A percentile compares a stretch with the other conserved stretches of the same genome.
phyloP scores from a whole-genome alignment of 192 early-diverging fungal genomes.

The Coemansia sp. region DNA sequence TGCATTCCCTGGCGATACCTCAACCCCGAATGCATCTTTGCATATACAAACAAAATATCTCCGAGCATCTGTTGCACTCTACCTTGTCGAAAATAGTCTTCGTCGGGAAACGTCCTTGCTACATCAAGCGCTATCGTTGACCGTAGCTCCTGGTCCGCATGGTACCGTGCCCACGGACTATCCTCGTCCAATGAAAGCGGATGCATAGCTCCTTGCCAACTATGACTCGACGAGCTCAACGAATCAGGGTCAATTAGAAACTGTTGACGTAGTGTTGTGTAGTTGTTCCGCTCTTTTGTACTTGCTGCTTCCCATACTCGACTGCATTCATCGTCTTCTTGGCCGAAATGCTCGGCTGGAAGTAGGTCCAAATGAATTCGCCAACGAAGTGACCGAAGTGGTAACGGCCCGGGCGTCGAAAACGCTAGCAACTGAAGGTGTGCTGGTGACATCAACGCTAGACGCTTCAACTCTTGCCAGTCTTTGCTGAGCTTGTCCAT shows the following conservation, averaged over 20 bases:
- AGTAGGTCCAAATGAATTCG: conserved; percentile 41
- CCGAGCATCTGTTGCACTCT: conserved; percentile 68
- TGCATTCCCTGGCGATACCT: conserved; percentile 99
- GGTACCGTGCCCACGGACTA: conserved; percentile 94
- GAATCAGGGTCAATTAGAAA: conserved; percentile 30
- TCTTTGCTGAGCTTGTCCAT: conserved; percentile 15
- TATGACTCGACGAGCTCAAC: neutral
- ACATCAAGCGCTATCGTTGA: conserved; percentile 89
- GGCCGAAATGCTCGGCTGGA: conserved; percentile 34
- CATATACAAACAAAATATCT: conserved; percentile 88
- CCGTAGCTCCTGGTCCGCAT: conserved; percentile 80
- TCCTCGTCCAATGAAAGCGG: conserved; percentile 84
- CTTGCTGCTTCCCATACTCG: conserved; percentile 20
- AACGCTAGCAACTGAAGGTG: conserved; percentile 24
- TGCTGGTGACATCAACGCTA: conserved; percentile 28
- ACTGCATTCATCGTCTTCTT: conserved; percentile 30
- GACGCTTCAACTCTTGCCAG: conserved; percentile 36
- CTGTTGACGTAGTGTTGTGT: conserved; percentile 18
- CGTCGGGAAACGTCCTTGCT: conserved; percentile 90
- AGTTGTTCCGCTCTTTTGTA: conserved; percentile 37
- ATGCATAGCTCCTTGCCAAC: conserved; percentile 74
- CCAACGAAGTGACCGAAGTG: conserved; percentile 44
- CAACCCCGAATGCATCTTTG: conserved; percentile 83
- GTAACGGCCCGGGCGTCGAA: conserved; percentile 17
- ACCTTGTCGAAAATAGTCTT: conserved; percentile 69